phyloP scores from a whole-genome alignment of 2,329 filamentous ascomycete species.

The Aspergillus ruber region DNA sequence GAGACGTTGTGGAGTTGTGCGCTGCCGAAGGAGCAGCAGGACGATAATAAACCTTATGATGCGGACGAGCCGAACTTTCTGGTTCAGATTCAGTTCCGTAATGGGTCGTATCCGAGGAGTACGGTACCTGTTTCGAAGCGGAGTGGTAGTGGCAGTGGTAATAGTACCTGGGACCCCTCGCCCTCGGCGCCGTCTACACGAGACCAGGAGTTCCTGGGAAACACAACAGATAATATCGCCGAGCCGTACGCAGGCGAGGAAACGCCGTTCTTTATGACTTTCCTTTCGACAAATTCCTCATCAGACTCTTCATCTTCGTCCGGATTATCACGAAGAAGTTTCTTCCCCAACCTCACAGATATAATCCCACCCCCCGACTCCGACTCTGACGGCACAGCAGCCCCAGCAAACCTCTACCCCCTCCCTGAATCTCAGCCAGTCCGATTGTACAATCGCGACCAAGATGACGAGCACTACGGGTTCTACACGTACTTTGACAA shows the following conservation, averaged over 20 bases:
- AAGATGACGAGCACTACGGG: slow-evolving; percentile 78
- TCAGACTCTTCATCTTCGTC: background rate
- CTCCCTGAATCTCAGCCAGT: slow-evolving; percentile 66
- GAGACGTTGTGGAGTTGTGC: slow-evolving; percentile 80
- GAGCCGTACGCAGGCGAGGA: slow-evolving; percentile 73
- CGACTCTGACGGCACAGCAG: slow-evolving; percentile 64
- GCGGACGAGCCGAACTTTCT: slow-evolving; percentile 70
- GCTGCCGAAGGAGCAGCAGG: slow-evolving; percentile 70
- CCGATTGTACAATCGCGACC: slow-evolving; percentile 75
- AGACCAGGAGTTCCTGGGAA: slow-evolving; percentile 76
- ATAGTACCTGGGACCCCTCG: slow-evolving; percentile 35
- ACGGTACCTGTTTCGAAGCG: slow-evolving; percentile 48
- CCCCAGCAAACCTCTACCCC: slow-evolving; percentile 65
- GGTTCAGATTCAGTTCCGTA: slow-evolving; percentile 62
- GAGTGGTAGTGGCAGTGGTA: slow-evolving; percentile 20
- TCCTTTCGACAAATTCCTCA: slow-evolving; percentile 43
- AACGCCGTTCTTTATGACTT: slow-evolving; percentile 81
- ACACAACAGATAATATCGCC: slow-evolving; percentile 71
- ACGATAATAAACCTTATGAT: slow-evolving; percentile 55
- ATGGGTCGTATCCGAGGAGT: slow-evolving; percentile 53
- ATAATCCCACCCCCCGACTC: slow-evolving; percentile 59
- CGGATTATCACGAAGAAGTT: slow-evolving; percentile 32
- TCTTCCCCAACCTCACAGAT: slow-evolving; percentile 43
- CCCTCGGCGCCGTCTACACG: slow-evolving; percentile 47
- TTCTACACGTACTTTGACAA: slow-evolving; percentile 92